These are phyloP conservation scores for Leucocoprinus sp. DNA, from an alignment of 768 basidiomycete genomes.

Conservation along the genomic window DNA sequence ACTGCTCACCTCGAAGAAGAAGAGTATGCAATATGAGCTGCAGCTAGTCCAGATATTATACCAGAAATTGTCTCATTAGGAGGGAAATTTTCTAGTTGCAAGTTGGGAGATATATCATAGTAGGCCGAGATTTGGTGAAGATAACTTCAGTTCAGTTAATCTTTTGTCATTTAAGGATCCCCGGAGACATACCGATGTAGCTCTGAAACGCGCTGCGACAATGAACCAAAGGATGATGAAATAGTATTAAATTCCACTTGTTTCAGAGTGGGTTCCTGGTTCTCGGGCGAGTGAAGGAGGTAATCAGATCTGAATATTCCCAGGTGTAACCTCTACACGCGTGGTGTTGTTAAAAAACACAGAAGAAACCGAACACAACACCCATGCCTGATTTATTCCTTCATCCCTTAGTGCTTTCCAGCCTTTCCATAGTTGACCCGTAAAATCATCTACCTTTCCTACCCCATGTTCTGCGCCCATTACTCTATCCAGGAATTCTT, in stretches of 20 bases:
- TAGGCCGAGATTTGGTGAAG: conserved; percentile 59
- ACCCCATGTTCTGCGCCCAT: conserved; percentile 78
- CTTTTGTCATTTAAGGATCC: background rate
- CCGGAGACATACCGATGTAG: conserved; percentile 59
- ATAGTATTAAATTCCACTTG: conserved; percentile 99
- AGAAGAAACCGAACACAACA: background rate
- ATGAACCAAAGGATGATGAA: conserved; percentile 79
- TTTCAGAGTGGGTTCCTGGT: conserved; percentile 46
- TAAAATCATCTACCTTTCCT: conserved; percentile 79
- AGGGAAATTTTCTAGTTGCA: conserved; percentile 57
- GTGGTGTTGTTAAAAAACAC: background rate
- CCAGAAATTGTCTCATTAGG: conserved; percentile 62
- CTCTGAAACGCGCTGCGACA: conserved; percentile 59
- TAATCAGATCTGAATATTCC: conserved; percentile 96
- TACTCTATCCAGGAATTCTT: conserved; percentile 69
- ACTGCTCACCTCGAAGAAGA: conserved; percentile 39
- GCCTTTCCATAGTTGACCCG: conserved; percentile 76
- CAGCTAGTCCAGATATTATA: conserved; percentile 68
- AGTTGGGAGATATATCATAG: conserved; percentile 45
- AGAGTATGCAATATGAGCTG: conserved; percentile 71
- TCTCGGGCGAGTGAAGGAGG: conserved; percentile 55
- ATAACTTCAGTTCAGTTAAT: conserved; percentile 39
- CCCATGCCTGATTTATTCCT: conserved; percentile 36
- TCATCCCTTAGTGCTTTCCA: conserved; percentile 73
- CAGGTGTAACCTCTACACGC: conserved; percentile 64